A percentile compares a stretch with the other conserved stretches of the same genome.
Conservation (phyloP, 495 filamentous ascomycete species). For the Penicillium robsamsonii region DNA sequence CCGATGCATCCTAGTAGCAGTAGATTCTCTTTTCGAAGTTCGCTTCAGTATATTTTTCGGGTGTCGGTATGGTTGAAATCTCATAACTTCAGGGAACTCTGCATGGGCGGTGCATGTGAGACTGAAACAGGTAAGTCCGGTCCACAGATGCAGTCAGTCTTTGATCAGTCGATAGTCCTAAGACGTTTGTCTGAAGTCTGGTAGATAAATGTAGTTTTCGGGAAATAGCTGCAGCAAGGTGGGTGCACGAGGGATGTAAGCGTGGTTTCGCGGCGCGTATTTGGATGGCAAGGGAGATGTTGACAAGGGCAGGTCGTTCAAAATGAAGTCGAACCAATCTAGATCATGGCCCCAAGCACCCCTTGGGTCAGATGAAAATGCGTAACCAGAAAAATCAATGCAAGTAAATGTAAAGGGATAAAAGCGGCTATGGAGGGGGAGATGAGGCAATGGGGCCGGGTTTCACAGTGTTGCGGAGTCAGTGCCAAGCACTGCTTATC, state of each 20-base stretch:
- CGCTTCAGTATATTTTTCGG: conserved; percentile 17
- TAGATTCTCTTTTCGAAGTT: conserved; percentile 7
- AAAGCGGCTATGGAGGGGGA: conserved; percentile 26
- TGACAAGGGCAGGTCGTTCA: neutral
- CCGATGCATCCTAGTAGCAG: conserved; percentile 36
- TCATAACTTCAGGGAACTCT: conserved; percentile 21
- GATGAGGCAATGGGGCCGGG: conserved; percentile 28
- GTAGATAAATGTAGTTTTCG: neutral
- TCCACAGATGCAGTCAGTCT: conserved; percentile 1
- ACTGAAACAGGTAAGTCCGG: conserved; percentile 3
- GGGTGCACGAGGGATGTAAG: conserved; percentile 8
- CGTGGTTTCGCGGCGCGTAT: neutral
- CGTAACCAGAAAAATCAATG: conserved; percentile 4
- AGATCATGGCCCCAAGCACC: conserved; percentile 7
- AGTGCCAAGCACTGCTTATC: conserved; percentile 29
- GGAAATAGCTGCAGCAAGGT: neutral
- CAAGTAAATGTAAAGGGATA: conserved; percentile 16
- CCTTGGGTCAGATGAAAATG: conserved; percentile 14
- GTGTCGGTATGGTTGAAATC: conserved; percentile 22
- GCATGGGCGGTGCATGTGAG: conserved; percentile 18
- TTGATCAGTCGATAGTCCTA: neutral
- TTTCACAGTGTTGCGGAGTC: conserved; percentile 26
- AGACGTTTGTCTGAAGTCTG: neutral
- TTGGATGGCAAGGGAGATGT: conserved; percentile 4
- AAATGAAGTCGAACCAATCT: neutral